Conservation (phyloP, 441 rosid genomes). For the Macaranga tanarius region DNA sequence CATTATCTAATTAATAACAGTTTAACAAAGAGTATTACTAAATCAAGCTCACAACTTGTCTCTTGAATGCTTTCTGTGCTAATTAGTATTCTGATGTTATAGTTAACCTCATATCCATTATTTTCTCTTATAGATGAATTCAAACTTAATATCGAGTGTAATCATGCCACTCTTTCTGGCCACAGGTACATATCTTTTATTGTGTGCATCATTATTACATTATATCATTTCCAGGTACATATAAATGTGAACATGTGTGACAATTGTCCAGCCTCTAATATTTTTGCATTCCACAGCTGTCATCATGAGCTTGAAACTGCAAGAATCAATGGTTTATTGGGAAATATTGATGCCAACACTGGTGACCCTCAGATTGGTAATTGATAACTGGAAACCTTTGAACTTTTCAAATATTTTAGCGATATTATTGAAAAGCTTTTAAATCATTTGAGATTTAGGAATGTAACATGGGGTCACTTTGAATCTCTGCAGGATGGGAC, state of each 20-base stretch:
- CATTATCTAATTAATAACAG: background rate
- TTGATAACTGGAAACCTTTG: conserved; percentile 10
- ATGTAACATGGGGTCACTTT: conserved; percentile 18
- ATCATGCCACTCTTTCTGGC: conserved; percentile 96
- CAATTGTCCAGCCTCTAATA: conserved; percentile 1
- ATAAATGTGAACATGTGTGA: background rate
- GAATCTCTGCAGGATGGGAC: conserved; percentile 75
- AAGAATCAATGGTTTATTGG: conserved; percentile 81
- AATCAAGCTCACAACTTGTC: background rate
- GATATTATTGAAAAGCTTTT: background rate
- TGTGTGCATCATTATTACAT: background rate
- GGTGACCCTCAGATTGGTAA: conserved; percentile 96
- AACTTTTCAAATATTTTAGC: background rate
- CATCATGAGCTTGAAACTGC: conserved; percentile 99
- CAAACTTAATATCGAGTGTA: conserved; percentile 92
- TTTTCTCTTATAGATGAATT: conserved; percentile 55
- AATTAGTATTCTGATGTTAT: background rate
- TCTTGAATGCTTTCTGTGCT: background rate
- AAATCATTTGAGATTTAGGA: background rate
- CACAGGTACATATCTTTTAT: conserved; percentile 54
- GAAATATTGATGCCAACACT: conserved; percentile 95
- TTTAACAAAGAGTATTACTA: too few species aligned
- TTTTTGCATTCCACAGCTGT: conserved; percentile 47
- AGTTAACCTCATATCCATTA: background rate
- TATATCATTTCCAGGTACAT: background rate